Conservation (phyloP, 495 filamentous ascomycete genomes). For the Massariosphaeria phaeospora region DNA sequence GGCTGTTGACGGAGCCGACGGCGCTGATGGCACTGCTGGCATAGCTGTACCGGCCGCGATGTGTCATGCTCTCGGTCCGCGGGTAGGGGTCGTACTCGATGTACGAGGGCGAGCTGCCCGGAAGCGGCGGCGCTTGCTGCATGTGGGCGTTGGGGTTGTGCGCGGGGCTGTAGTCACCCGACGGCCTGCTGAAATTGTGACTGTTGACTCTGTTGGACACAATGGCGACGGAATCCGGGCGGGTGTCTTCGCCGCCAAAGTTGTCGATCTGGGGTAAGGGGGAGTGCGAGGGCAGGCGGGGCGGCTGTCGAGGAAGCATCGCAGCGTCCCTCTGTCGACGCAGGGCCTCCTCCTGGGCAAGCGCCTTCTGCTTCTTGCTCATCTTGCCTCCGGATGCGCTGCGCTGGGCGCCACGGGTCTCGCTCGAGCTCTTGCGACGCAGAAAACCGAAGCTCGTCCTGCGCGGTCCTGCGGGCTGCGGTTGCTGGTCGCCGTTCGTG, state of each 20-base stretch:
- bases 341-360: slow-evolving; percentile 60
- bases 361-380: slow-evolving; percentile 61
- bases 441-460: slow-evolving; percentile 37
- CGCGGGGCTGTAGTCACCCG: slow-evolving; percentile 26
- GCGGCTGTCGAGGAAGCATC: slow-evolving; percentile 63
- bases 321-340: slow-evolving; percentile 58
- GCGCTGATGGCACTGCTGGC: slow-evolving; percentile 87
- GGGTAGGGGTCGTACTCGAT: slow-evolving; percentile 66
- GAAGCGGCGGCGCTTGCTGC: slow-evolving; percentile 50
- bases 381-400: slow-evolving; percentile 53
- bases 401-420: slow-evolving; percentile 25
- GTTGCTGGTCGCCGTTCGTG: slow-evolving; percentile 21
- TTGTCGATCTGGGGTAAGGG: slow-evolving; percentile 60
- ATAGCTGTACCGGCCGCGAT: slow-evolving; percentile 95
- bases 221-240: slow-evolving; percentile 62
- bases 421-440: slow-evolving; percentile 34
- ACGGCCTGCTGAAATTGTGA: slow-evolving; percentile 34
- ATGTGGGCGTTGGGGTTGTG: slow-evolving; percentile 10
- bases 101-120: slow-evolving; percentile 38
- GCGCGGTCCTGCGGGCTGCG: slow-evolving; percentile 15
- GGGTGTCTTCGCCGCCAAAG: slow-evolving; percentile 65
- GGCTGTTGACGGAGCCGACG: slow-evolving; percentile 88
- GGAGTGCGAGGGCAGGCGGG: slow-evolving; percentile 73
- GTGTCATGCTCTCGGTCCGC: slow-evolving; percentile 88
- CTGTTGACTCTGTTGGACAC: slow-evolving; percentile 50